Evolutionary conservation across 805 yeast species (phyloP).

Genomic region (Saturnispora dispora): DNA sequence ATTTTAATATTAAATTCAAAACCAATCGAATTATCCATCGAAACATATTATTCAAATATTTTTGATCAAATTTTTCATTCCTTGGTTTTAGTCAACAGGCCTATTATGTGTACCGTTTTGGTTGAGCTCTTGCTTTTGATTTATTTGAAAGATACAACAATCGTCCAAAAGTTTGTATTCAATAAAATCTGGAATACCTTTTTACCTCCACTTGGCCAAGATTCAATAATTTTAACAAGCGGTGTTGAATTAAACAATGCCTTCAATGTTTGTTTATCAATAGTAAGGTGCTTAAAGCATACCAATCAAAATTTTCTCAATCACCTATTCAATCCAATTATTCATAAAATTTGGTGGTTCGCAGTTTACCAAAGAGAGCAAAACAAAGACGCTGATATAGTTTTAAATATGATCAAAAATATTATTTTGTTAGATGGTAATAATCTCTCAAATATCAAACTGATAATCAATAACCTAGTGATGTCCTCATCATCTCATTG

Average conservation of each 20-base stretch:
- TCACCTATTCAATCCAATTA: constrained; percentile 25
- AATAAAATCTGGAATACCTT: constrained; percentile 38
- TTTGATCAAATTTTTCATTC: constrained; percentile 56
- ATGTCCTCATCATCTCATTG: constrained; percentile 28
- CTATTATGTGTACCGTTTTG: constrained; percentile 48
- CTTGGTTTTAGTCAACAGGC: constrained; percentile 50
- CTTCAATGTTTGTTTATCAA: constrained; percentile 55
- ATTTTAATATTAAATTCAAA: constrained; percentile 48
- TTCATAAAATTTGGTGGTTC: constrained; percentile 37
- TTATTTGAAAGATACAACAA: constrained; percentile 39
- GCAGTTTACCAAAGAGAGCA: constrained; percentile 28
- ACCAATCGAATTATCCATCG: constrained; percentile 43
- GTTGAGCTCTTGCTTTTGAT: constrained; percentile 45
- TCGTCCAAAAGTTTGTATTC: constrained; percentile 53
- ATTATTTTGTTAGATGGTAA: constrained; percentile 13
- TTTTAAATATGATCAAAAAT: constrained; percentile 32
- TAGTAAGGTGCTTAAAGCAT: constrained; percentile 36
- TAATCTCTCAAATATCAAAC: constrained; percentile 7
- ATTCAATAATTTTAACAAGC: constrained; percentile 29
- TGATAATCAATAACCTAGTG: constrained; percentile 15
- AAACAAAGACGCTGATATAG: constrained; percentile 28
- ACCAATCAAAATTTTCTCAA: constrained; percentile 27
- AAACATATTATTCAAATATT: constrained; percentile 46
- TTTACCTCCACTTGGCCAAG: constrained; percentile 25
- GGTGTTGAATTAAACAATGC: constrained; percentile 50